phyloP scores from a whole-genome alignment of 1,284 basidiomycete genomes.

The Agaricales sp. region DNA sequence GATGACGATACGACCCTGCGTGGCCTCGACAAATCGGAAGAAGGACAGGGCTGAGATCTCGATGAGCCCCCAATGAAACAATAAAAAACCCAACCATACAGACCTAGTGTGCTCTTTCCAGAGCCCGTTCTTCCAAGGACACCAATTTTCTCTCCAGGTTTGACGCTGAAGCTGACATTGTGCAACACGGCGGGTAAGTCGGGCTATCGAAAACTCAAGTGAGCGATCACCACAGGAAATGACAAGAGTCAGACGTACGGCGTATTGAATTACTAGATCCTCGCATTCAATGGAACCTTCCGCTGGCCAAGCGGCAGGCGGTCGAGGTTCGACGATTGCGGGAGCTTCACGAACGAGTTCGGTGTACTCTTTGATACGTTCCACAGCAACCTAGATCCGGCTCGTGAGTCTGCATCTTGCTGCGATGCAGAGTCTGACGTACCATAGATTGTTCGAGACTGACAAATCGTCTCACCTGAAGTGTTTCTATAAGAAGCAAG shows the following conservation, averaged over 20 bases:
- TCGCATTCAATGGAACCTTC: constrained; percentile 71
- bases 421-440: constrained; percentile 11
- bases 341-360: constrained; percentile 70
- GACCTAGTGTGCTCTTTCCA: neutral
- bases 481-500: constrained; percentile 5
- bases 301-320: constrained; percentile 74
- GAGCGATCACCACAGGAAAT: constrained; percentile 2
- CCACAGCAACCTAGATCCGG: constrained; percentile 69
- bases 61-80: too few species aligned
- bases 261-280: constrained; percentile 79
- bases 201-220: constrained; percentile 32
- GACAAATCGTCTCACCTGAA: constrained; percentile 58
- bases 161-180: constrained; percentile 67
- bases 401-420: constrained; percentile 2
- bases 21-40: constrained; percentile 92
- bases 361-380: constrained; percentile 86
- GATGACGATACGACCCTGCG: constrained; percentile 72
- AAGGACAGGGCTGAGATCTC: constrained; percentile 81
- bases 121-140: constrained; percentile 81
- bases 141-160: constrained; percentile 76
- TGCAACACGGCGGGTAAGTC: constrained; percentile 84
- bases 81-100: too few species aligned
- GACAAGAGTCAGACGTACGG: constrained; percentile 41
- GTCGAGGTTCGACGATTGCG: constrained; percentile 81
- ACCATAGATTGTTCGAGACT: constrained; percentile 90